Base-by-base conservation (phyloP, 108 stramenopile genomes). In the Cyclotella choctawhatcheeana region DNA sequence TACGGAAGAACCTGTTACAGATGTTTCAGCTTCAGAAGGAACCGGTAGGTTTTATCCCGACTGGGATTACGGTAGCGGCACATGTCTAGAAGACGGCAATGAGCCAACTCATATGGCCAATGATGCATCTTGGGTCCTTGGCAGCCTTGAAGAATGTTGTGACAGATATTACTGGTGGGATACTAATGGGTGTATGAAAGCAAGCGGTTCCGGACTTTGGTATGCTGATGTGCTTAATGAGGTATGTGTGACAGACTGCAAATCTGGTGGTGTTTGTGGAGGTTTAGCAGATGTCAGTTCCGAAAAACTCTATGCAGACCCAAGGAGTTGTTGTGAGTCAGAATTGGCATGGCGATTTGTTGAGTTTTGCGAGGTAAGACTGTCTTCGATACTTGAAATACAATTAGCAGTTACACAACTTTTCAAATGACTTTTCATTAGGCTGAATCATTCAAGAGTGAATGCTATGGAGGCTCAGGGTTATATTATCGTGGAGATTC, bases 401-500 rank as follows among this genome's bases (percentile, higher is more conserved):
- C 10, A 1, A 31, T n/a, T n/a, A 56, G 12, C 10, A 31, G 8
- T 56, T 56, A 14, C n/a, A n/a, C n/a, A n/a, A n/a, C n/a, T n/a
- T n/a, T n/a, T n/a, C n/a, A n/a, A n/a, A n/a, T n/a, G n/a, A n/a
- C n/a, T n/a, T n/a, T n/a, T n/a, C n/a, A n/a, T n/a, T n/a, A 56
- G 64, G 26, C 64, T 8, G 64, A 64, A 1, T 64, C 64, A 16
- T 35, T 64, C 25, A 2, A 18, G 31, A 64, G 45, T 48, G 14
- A 27, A 7, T 64, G 64, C 20, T 64, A 64, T 48, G 44, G 7
- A 30, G 64, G 64, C 7, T 48, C 64, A 0, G 45, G 64, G n/a
- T 26, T 48, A 8, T 64, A 47, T 30, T 64, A 64, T 33, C 64
- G 45, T 48, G 64, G 64, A 30, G 64, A 64, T 30, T 30, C 21